These are phyloP conservation scores for Fusarium cyanostomum DNA, from an alignment of 2,329 filamentous ascomycete species.

Conservation along the genomic window DNA sequence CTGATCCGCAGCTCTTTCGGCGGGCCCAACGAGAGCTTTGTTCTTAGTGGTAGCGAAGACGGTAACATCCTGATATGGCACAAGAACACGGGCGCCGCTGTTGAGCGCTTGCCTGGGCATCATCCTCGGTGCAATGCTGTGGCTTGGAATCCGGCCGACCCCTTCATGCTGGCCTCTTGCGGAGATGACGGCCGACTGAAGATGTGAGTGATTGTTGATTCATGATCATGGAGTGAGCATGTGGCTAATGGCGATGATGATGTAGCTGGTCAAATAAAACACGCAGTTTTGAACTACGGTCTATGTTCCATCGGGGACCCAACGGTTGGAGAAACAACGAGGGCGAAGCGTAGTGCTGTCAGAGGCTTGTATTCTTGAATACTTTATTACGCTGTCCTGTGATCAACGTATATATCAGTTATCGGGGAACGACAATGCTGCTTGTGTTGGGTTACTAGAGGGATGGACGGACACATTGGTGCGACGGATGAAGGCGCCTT, in stretches of 20 bases:
- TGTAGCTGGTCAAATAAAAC: constrained; percentile 45
- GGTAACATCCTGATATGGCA: constrained; percentile 89
- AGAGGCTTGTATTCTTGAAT: constrained; percentile 10
- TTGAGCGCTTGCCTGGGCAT: constrained; percentile 82
- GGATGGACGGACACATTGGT: background rate
- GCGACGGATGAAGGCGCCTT: background rate
- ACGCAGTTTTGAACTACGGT: constrained; percentile 32
- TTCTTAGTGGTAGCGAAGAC: constrained; percentile 88
- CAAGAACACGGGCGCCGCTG: constrained; percentile 78
- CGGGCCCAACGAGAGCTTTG: constrained; percentile 90
- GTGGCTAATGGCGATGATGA: constrained; percentile 5
- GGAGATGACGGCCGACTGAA: constrained; percentile 87
- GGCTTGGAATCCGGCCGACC: constrained; percentile 86
- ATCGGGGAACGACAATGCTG: background rate
- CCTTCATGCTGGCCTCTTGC: constrained; percentile 87
- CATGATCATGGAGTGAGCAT: background rate
- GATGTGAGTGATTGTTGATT: constrained; percentile 70
- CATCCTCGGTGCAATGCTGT: constrained; percentile 83
- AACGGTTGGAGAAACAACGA: constrained; percentile 38
- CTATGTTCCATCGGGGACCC: constrained; percentile 28
- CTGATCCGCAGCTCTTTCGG: constrained; percentile 88
- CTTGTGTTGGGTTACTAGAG: constrained; percentile 15
- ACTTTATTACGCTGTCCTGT: background rate
- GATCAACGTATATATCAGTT: background rate
- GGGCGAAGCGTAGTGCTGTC: constrained; percentile 20